Evolutionary conservation across 2,329 filamentous ascomycete genomes (phyloP), one percentile per base, ranked within the genome.

Genomic region (Colletotrichum euphorbiae): DNA sequence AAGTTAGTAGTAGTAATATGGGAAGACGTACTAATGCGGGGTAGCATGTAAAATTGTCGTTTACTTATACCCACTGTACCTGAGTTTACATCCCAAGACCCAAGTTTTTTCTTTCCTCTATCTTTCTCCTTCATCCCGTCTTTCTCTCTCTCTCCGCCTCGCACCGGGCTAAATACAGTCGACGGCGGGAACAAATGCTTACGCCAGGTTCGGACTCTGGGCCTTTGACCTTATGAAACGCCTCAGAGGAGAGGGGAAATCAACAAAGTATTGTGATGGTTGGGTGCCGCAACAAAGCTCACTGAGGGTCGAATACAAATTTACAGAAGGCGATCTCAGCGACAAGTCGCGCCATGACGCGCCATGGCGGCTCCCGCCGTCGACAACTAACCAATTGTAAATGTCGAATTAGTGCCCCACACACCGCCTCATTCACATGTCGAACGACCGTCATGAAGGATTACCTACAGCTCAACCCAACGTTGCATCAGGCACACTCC

Each of bases 371-470:
- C 61, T 60, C 62, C 62, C 61, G 55, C 54, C 61, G 61, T 55
- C 19, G 42, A 31, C 38, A 50, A 60, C 43, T 28, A 46, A 24
- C 66, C 66, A 69, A 69, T 69, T 33, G 55, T 11, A 50, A 48
- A n/a, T 13, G 28, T 38, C 48, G 40, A 59, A 66, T 48, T 19
- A n/a, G 55, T 65, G 40, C 55, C 66, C 66, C 66, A 69, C 66
- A 65, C 65, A 69, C 66, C 66, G 66, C 66, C 42, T 45, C 62
- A 58, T 69, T 69, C 61, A 69, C 66, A 48, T 69, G 66, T 69
- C 66, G 66, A 69, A 69, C 66, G 46, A 69, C 48, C 13, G 62
- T 69, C 66, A 69, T 60, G 61, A 60, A 66, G 19, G 54, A 66
- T 60, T 57, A 28, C 28, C 28, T 28, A n/a, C 24, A 12, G 59